Evolutionary conservation across 2,329 filamentous ascomycete species (phyloP).

Genomic region (Hypoxylon sp.): DNA sequence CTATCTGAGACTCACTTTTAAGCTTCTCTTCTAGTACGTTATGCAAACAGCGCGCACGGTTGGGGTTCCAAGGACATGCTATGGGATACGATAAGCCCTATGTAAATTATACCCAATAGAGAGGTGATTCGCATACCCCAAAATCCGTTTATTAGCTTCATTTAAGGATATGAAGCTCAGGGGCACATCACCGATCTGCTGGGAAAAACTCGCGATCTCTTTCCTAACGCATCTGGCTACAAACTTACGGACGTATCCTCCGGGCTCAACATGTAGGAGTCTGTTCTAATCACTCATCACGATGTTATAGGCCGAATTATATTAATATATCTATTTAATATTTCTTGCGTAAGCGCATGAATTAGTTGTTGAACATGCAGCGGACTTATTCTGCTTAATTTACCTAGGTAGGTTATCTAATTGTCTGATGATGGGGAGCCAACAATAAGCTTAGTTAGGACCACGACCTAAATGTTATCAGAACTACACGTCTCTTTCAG

Average conservation of each 20-base stretch:
- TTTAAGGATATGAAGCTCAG: background rate
- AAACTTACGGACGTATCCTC: conserved; percentile 9
- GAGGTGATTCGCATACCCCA: background rate
- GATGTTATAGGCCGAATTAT: conserved; percentile 10
- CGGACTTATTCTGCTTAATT: background rate
- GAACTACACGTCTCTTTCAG: background rate
- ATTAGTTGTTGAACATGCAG: background rate
- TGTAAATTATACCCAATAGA: background rate
- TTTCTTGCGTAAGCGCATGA: background rate
- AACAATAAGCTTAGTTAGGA: background rate
- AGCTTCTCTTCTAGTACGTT: background rate
- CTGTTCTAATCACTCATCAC: conserved; percentile 6
- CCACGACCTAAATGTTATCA: background rate
- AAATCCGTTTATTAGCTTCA: background rate
- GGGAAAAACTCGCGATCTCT: conserved; percentile 8
- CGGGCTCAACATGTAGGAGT: background rate
- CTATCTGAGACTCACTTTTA: background rate
- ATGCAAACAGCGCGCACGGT: conserved; percentile 9
- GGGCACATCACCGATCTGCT: background rate
- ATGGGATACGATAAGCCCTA: conserved; percentile 17
- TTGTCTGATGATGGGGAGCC: background rate
- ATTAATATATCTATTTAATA: conserved; percentile 2
- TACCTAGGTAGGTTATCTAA: background rate
- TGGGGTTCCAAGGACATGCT: conserved; percentile 1
- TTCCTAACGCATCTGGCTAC: background rate